Evolutionary conservation across 768 basidiomycete species (phyloP).

Genomic region (Coprinopsis sp.): DNA sequence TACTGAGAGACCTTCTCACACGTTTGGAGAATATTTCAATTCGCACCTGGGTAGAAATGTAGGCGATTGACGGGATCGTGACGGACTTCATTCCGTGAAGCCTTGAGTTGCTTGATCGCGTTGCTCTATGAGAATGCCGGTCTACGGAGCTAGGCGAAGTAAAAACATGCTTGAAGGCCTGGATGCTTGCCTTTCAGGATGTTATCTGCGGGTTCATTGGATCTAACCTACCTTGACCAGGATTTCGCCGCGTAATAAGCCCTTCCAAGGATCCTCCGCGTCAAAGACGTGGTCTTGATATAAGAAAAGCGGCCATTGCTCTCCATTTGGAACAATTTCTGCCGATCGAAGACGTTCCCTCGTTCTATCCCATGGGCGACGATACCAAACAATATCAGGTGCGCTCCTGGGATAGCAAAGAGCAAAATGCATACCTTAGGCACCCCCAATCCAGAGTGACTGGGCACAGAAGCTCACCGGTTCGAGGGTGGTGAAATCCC

Average conservation of each 20-base stretch:
- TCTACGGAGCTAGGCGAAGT: conserved; percentile 26
- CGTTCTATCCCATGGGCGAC: no score
- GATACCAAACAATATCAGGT: neutral
- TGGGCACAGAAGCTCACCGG: conserved; percentile 16
- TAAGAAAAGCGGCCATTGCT: conserved; percentile 21
- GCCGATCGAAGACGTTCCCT: conserved; percentile 10
- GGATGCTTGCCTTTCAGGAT: neutral
- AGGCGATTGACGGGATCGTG: conserved; percentile 14
- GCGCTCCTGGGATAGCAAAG: neutral
- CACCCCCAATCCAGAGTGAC: conserved; percentile 10
- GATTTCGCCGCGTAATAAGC: conserved; percentile 18
- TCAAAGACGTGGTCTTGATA: conserved; percentile 19
- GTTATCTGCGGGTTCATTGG: neutral
- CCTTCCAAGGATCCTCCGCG: conserved; percentile 22
- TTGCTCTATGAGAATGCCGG: conserved; percentile 19
- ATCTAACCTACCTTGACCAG: conserved; percentile 16
- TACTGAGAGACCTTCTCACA: no score
- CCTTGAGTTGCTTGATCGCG: conserved; percentile 17
- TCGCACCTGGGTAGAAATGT: conserved; percentile 13
- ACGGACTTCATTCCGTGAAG: conserved; percentile 9
- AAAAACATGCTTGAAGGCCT: conserved; percentile 27
- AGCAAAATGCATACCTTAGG: conserved; percentile 4
- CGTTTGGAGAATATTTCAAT: no score
- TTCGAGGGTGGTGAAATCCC: conserved; percentile 12
- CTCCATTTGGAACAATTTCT: conserved; percentile 14